Evolutionary conservation across 1,284 basidiomycete species (phyloP).

Genomic region (Agroathelia rolfsii): DNA sequence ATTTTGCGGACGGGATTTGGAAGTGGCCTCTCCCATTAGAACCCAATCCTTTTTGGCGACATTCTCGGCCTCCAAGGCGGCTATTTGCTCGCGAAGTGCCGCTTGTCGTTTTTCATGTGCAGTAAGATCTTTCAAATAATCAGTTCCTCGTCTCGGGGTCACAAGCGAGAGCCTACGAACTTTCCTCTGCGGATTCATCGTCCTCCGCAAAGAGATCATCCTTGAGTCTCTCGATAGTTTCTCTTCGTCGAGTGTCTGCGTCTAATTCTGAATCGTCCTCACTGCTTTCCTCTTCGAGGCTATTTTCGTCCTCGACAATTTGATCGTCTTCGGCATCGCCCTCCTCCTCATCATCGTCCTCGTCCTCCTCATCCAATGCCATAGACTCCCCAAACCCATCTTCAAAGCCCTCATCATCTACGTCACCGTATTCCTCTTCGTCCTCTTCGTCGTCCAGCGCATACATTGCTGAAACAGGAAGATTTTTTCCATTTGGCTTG

Average conservation of each 20-base stretch:
- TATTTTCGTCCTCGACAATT: slow-evolving; percentile 15
- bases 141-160: no score
- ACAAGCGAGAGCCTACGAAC: no score
- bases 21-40: slow-evolving; percentile 83
- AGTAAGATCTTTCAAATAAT: slow-evolving; percentile 28
- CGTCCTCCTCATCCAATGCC: slow-evolving; percentile 19
- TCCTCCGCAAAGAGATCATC: slow-evolving; percentile 63
- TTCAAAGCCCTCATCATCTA: no score
- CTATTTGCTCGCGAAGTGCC: slow-evolving; percentile 58
- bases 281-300: slow-evolving; percentile 19
- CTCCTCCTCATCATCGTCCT: slow-evolving; percentile 18
- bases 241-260: slow-evolving; percentile 20
- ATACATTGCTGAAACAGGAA: slow-evolving; percentile 34
- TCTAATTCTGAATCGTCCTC: slow-evolving; percentile 20
- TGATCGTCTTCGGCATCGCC: slow-evolving; percentile 12
- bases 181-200: slow-evolving; percentile 28
- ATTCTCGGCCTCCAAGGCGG: slow-evolving; percentile 60
- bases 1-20: slow-evolving; percentile 80
- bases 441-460: slow-evolving; percentile 27
- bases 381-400: slow-evolving; percentile 12
- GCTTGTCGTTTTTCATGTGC: slow-evolving; percentile 57
- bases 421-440: slow-evolving; percentile 17
- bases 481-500: slow-evolving; percentile 53
- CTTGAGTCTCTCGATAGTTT: slow-evolving; percentile 50
- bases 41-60: slow-evolving; percentile 79